A percentile compares a stretch with the other conserved stretches of the same genome.
Evolutionary conservation across 164 flowering plant genomes (phyloP).

Genomic region (Magnolia officinalis): DNA sequence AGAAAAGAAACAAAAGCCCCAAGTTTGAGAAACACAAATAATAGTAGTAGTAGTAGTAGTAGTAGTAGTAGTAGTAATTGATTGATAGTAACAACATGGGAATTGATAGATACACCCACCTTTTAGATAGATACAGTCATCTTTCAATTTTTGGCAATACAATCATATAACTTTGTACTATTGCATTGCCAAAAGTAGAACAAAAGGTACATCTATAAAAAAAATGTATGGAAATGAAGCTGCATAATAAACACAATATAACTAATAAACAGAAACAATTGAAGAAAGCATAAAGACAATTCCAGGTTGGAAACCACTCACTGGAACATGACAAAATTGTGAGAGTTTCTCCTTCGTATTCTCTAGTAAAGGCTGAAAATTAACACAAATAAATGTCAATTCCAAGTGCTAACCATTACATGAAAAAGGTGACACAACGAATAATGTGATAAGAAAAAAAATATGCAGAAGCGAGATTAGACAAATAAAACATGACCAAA

Average conservation of each 20-base stretch:
- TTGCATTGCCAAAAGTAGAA: not conserved
- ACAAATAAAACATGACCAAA: too few relatives aligned
- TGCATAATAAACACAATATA: not conserved
- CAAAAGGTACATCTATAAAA: not conserved
- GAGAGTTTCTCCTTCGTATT: slow-evolving; percentile 86
- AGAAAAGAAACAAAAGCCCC: slow-evolving; percentile 4
- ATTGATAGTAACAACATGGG: not conserved
- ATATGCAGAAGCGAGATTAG: not conserved
- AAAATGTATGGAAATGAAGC: not conserved
- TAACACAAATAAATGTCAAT: slow-evolving; percentile 7
- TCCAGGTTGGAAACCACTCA: slow-evolving; percentile 28
- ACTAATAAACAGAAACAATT: not conserved
- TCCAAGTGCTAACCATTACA: not conserved
- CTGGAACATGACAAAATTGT: slow-evolving; percentile 96
- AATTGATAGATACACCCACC: not conserved
- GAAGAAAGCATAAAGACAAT: slow-evolving; percentile 11
- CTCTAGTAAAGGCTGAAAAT: slow-evolving; percentile 77
- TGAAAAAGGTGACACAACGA: not conserved
- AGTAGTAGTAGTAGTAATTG: not conserved
- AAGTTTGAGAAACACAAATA: slow-evolving; percentile 1
- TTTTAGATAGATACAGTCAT: too few relatives aligned
- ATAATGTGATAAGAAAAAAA: not conserved
- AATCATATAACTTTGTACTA: too few relatives aligned
- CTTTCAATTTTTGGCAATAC: not conserved
- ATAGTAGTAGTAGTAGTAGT: not conserved